Conservation (phyloP, 495 filamentous ascomycete species). For the Aspergillus funiculosus region DNA sequence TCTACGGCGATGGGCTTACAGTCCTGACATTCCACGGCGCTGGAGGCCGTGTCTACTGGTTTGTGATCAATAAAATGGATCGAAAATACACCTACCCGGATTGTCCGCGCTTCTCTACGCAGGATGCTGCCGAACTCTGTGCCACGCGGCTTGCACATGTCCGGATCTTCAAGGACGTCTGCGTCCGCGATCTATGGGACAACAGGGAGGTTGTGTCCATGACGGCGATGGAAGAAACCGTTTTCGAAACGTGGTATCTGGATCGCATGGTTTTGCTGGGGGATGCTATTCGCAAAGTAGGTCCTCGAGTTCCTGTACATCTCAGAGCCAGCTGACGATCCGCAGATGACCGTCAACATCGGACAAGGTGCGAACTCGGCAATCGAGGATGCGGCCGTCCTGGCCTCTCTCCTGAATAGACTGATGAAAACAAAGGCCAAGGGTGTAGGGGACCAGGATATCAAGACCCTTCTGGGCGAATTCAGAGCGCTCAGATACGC, state of each 20-base stretch:
- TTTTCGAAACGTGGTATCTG: conserved; percentile 18
- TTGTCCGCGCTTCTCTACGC: conserved; percentile 29
- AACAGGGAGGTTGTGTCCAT: conserved; percentile 14
- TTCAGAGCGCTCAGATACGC: background rate
- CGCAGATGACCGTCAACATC: conserved; percentile 25
- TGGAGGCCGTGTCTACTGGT: conserved; percentile 22
- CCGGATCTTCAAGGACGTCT: conserved; percentile 14
- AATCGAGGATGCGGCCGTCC: conserved; percentile 22
- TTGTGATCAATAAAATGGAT: conserved; percentile 39
- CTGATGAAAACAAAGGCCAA: background rate
- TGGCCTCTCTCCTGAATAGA: conserved; percentile 1
- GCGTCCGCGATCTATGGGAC: conserved; percentile 19
- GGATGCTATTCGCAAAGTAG: conserved; percentile 26
- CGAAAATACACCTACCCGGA: conserved; percentile 32
- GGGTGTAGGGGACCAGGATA: background rate
- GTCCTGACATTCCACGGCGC: conserved; percentile 19
- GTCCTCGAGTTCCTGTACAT: background rate
- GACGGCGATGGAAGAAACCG: conserved; percentile 21
- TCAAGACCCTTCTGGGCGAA: background rate
- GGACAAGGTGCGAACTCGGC: conserved; percentile 28
- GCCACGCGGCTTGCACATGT: background rate
- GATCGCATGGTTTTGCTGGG: conserved; percentile 22
- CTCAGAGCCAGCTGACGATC: background rate
- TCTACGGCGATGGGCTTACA: conserved; percentile 12
- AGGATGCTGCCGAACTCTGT: conserved; percentile 8